These are phyloP conservation scores for Penicillium sp. DNA, from an alignment of 2,329 filamentous ascomycete genomes.

Conservation along the genomic window DNA sequence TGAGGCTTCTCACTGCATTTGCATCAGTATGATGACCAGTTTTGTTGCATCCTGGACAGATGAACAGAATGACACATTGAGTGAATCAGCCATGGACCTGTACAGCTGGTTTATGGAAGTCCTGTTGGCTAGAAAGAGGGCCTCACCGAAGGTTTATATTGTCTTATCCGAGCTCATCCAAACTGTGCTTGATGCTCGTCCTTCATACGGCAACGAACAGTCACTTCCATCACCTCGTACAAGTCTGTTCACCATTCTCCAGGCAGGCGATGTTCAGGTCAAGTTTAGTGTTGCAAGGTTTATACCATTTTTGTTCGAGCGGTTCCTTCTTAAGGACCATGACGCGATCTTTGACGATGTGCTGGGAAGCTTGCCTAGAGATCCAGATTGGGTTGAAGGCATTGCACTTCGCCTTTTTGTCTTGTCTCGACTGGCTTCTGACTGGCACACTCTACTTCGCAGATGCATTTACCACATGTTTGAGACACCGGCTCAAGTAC, in stretches of 20 bases:
- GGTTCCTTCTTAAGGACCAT: constrained; percentile 79
- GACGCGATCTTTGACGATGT: constrained; percentile 83
- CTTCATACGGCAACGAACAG: constrained; percentile 63
- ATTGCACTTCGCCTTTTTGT: constrained; percentile 80
- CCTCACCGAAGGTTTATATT: constrained; percentile 68
- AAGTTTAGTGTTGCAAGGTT: constrained; percentile 72
- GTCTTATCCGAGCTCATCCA: constrained; percentile 68
- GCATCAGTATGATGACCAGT: constrained; percentile 65
- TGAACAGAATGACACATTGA: constrained; percentile 56
- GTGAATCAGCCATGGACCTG: constrained; percentile 67
- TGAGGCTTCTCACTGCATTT: constrained; percentile 68
- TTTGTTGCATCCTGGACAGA: constrained; percentile 64
- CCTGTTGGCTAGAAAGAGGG: constrained; percentile 64
- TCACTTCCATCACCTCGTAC: constrained; percentile 64
- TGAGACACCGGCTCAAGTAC: constrained; percentile 76
- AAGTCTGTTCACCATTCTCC: constrained; percentile 70
- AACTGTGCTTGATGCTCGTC: constrained; percentile 63
- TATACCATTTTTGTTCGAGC: constrained; percentile 72
- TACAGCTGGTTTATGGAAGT: constrained; percentile 74
- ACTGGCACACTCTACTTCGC: constrained; percentile 82
- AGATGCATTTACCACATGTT: constrained; percentile 92
- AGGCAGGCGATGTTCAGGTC: constrained; percentile 63
- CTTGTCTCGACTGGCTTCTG: constrained; percentile 72
- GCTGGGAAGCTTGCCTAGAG: constrained; percentile 71
- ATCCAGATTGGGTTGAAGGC: constrained; percentile 71